phyloP scores from a whole-genome alignment of 805 yeast genomes.

The Kodamaea kakaduensis region DNA sequence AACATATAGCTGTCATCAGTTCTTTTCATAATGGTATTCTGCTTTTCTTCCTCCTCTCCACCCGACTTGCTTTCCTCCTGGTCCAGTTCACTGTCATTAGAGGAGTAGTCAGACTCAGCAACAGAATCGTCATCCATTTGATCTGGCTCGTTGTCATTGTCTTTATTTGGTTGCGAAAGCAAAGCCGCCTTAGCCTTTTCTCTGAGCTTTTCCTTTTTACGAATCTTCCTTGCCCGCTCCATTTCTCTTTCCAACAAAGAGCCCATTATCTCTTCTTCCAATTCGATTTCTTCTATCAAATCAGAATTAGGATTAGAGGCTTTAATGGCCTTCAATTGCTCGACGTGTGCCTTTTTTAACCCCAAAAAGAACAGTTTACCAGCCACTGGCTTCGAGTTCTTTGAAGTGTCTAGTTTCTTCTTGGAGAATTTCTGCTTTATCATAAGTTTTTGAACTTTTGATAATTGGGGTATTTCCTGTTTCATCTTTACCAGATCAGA shows the following conservation, averaged over 20 bases:
- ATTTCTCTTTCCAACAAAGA: constrained; percentile 48
- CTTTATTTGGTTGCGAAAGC: constrained; percentile 15
- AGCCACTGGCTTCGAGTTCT: constrained; percentile 7
- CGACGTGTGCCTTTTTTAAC: constrained; percentile 42
- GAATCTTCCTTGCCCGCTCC: constrained; percentile 43
- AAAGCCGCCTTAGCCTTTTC: constrained; percentile 36
- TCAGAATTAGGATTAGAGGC: constrained; percentile 24
- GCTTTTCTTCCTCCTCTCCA: constrained; percentile 5
- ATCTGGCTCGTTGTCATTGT: constrained; percentile 11
- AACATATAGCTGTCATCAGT: constrained; percentile 30
- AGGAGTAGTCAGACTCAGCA: constrained; percentile 18
- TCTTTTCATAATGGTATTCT: constrained; percentile 5
- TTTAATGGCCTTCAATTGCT: constrained; percentile 35
- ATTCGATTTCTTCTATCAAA: constrained; percentile 33
- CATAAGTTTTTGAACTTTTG: constrained; percentile 30
- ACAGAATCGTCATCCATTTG: constrained; percentile 17
- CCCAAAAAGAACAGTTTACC: constrained; percentile 28
- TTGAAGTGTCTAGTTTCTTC: constrained; percentile 15
- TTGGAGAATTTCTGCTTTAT: constrained; percentile 31
- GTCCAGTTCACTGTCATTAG: constrained; percentile 15
- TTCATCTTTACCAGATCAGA: constrained; percentile 1
- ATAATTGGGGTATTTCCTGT: constrained; percentile 21
- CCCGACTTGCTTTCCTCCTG: constrained; percentile 9
- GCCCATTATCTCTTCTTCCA: constrained; percentile 43
- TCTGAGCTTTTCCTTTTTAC: constrained; percentile 38